Evolutionary conservation across 148 eudicot genomes (phyloP).

Genomic region (Drosera capensis): DNA sequence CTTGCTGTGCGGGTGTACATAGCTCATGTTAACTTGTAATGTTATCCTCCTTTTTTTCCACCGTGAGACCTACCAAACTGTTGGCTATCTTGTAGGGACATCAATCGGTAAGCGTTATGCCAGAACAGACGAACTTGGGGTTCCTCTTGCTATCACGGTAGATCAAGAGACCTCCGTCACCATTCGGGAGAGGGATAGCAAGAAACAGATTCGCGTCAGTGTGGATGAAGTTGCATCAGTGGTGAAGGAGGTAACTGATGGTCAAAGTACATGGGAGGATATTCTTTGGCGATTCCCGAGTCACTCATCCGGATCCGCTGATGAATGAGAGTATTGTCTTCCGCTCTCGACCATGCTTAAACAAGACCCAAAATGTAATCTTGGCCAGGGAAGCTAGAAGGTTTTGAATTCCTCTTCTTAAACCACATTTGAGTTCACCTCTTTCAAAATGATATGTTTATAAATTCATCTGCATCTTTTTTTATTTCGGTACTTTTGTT

Average conservation of each 20-base stretch:
- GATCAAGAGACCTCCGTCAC: constrained; percentile 63
- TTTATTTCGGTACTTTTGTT: too few species aligned
- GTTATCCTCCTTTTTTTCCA: neutral
- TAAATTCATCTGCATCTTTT: too few species aligned
- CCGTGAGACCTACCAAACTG: neutral
- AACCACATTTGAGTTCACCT: too few species aligned
- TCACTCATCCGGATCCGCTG: constrained; percentile 29
- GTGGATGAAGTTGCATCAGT: constrained; percentile 64
- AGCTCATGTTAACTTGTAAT: neutral
- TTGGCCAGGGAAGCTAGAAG: too few species aligned
- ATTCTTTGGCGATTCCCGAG: constrained; percentile 53
- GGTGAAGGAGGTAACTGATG: constrained; percentile 64
- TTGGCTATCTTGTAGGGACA: constrained; percentile 38
- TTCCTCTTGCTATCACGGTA: constrained; percentile 81
- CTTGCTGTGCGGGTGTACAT: neutral
- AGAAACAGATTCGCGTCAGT: constrained; percentile 64
- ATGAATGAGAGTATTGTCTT: too few species aligned
- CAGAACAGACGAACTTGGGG: constrained; percentile 89
- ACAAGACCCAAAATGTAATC: too few species aligned
- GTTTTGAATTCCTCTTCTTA: too few species aligned
- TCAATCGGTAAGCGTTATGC: constrained; percentile 91
- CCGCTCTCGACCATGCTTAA: too few species aligned
- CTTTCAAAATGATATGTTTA: too few species aligned
- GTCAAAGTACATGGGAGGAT: constrained; percentile 76
- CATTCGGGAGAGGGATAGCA: constrained; percentile 75